phyloP scores from a whole-genome alignment of 2,329 filamentous ascomycete genomes.

The Talaromyces sp. region DNA sequence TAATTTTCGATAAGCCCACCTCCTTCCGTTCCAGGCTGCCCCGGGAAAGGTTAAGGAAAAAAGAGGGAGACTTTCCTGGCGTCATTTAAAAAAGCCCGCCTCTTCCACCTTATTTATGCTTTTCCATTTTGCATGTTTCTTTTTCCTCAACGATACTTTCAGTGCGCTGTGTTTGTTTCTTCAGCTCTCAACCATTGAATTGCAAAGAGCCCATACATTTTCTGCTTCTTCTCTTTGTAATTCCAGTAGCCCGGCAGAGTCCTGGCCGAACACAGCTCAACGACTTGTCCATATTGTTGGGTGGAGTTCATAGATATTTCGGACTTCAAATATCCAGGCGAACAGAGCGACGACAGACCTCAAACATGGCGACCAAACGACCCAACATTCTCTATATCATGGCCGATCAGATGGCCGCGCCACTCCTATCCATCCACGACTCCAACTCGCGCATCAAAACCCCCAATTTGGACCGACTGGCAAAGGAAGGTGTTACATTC shows the following conservation, averaged over 20 bases:
- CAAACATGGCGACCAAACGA: slow-evolving; percentile 43
- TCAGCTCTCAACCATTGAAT: neutral
- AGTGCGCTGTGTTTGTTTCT: neutral
- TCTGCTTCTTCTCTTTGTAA: slow-evolving; percentile 2
- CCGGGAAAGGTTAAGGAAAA: neutral
- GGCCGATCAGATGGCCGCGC: slow-evolving; percentile 91
- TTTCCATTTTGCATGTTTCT: neutral
- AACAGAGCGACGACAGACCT: neutral
- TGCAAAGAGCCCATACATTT: neutral
- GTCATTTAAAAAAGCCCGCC: slow-evolving; percentile 12
- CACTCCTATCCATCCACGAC: slow-evolving; percentile 89
- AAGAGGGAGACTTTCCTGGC: neutral
- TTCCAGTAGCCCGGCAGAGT: neutral
- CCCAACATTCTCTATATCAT: slow-evolving; percentile 91
- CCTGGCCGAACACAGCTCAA: neutral
- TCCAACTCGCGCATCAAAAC: slow-evolving; percentile 85
- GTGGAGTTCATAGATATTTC: neutral
- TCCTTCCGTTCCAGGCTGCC: neutral
- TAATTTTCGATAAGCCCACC: neutral
- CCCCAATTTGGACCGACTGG: slow-evolving; percentile 80
- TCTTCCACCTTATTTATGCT: neutral
- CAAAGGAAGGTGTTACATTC: slow-evolving; percentile 79
- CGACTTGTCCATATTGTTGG: neutral
- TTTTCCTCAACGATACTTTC: neutral
- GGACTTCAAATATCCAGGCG: neutral